A percentile compares a stretch with the other conserved stretches of the same genome.
Evolutionary conservation across 805 yeast species (phyloP).

Genomic region (Metschnikowia dekortorum): DNA sequence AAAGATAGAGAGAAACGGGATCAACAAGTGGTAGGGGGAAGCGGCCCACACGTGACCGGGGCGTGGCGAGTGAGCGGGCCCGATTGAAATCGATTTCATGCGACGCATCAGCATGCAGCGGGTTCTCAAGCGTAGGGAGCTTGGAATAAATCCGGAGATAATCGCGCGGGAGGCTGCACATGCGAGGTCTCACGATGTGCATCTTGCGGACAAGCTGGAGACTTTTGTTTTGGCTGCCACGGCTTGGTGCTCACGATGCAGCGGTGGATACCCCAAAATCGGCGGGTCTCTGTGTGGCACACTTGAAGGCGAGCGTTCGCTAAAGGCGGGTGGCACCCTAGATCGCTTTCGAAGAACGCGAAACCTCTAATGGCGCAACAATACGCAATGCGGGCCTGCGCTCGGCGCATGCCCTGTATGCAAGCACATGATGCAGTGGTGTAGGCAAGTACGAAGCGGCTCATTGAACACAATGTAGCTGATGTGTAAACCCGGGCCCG

Average conservation of each 20-base stretch:
- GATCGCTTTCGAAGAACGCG: background rate
- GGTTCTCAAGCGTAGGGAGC: background rate
- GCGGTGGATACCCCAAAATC: background rate
- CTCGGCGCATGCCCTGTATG: background rate
- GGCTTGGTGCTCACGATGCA: background rate
- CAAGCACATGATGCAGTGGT: slow-evolving; percentile 1
- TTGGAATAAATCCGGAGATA: background rate
- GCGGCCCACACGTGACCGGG: too few species aligned
- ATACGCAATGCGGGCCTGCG: background rate
- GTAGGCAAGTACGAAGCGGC: background rate
- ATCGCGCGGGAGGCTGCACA: background rate
- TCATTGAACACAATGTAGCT: background rate
- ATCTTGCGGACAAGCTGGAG: background rate
- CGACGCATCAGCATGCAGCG: background rate
- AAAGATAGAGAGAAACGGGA: too few species aligned
- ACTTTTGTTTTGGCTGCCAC: background rate
- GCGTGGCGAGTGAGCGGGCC: too few species aligned
- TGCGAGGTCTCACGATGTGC: slow-evolving; percentile 1
- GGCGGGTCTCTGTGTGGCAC: background rate
- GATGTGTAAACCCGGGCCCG: background rate
- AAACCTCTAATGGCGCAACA: background rate
- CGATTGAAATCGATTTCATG: background rate
- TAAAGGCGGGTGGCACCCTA: background rate
- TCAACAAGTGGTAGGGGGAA: too few species aligned
- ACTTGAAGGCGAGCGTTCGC: background rate